These are phyloP conservation scores for Pichia kluyveri DNA, from an alignment of 805 yeast species.

Conservation along the genomic window DNA sequence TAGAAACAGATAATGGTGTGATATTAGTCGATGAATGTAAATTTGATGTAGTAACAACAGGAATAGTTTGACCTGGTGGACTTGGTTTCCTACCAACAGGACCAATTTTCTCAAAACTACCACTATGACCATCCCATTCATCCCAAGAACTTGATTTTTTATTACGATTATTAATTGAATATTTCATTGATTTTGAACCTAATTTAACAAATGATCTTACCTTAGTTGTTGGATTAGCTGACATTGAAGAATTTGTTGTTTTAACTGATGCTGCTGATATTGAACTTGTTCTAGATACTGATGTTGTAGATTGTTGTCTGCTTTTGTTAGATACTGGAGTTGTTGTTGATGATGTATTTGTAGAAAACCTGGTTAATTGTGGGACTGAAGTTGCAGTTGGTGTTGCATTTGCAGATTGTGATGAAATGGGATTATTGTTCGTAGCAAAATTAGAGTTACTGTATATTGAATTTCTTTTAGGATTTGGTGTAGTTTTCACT, in stretches of 20 bases:
- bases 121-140: conserved; percentile 10
- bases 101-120: conserved; percentile 25
- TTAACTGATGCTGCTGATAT: neutral
- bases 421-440: neutral
- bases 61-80: conserved; percentile 26
- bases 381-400: neutral
- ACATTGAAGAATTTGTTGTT: neutral
- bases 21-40: conserved; percentile 11
- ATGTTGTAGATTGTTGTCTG: neutral
- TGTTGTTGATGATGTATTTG: neutral
- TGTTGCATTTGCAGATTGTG: conserved; percentile 1
- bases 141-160: neutral
- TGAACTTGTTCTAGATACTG: neutral
- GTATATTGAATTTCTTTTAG: conserved; percentile 1
- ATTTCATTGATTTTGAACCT: conserved; percentile 5
- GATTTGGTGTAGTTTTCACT: neutral
- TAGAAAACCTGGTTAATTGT: neutral
- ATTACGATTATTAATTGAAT: neutral
- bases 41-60: conserved; percentile 23
- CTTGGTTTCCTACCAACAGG: conserved; percentile 28
- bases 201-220: conserved; percentile 7
- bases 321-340: neutral
- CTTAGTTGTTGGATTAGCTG: conserved; percentile 1
- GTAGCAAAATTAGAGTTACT: neutral
- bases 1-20: neutral